phyloP scores from a whole-genome alignment of 78 protist species.

The Dictyostelium intermedium region DNA sequence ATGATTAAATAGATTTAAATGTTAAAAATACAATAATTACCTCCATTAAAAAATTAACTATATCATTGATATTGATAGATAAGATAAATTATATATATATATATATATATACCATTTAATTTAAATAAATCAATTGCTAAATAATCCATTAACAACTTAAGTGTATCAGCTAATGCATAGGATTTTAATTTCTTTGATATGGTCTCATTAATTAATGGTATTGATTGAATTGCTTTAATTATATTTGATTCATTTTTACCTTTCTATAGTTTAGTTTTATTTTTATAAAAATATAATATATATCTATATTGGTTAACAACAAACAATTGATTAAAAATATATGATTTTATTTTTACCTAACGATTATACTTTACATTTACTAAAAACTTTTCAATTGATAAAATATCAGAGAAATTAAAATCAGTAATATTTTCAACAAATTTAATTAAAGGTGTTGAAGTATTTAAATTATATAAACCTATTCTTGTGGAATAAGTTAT shows the following conservation, averaged over 20 bases:
- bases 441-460: constrained; percentile 28
- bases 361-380: constrained; percentile 33
- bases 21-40: not conserved
- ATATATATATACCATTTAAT: not conserved
- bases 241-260: constrained; percentile 38
- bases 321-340: too few species aligned
- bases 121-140: not conserved
- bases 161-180: not conserved
- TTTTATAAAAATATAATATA: not conserved
- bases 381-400: constrained; percentile 29
- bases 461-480: constrained; percentile 36
- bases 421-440: not conserved
- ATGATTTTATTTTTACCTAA: too few species aligned
- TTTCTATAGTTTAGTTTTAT: constrained; percentile 9
- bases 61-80: too few species aligned
- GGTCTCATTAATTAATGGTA: not conserved
- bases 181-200: not conserved
- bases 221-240: constrained; percentile 12
- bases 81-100: too few species aligned
- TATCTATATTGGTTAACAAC: too few species aligned
- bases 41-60: too few species aligned
- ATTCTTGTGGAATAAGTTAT: not conserved
- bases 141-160: constrained; percentile 8
- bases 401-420: constrained; percentile 22
- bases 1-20: too few species aligned